Evolutionary conservation across 2,329 filamentous ascomycete species (phyloP), one percentile per base, ranked within the genome.

Genomic region (Thielaviopsis ethacetica): DNA sequence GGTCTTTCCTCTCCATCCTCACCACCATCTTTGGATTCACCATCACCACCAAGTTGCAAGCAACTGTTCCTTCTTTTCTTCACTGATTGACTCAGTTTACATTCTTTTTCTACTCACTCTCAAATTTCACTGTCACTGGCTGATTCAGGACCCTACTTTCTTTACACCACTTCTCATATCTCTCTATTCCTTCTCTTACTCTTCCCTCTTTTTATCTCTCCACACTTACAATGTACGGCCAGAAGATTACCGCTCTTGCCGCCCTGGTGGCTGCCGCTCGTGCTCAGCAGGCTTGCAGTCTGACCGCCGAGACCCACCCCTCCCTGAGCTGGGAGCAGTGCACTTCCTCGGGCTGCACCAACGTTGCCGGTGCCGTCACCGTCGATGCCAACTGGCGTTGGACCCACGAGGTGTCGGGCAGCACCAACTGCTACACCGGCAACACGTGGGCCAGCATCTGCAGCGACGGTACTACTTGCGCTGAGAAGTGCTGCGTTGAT

Each of bases 321-420:
- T 63, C 70, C 41, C 66, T 78, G 64, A 71, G 68, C 59, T 75
- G 73, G 70, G 66, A 73, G 63, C 68, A 70, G 62, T 78, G 75
- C 65, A 71, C 73, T 22, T 65, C 65, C 13, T 71, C 72, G 50
- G 69, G 68, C 50, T 77, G 75, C 66, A 69, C 68, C 3, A 66
- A 66, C 21, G 69, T 75, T 61, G 66, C 67, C 56, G 73, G 71
- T 47, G 71, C 71, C 54, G 69, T 79, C 51, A 73, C 76, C 50
- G 67, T 79, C 63, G 76, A 79, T 63, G 63, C 75, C 62, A 79
- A 78, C 69, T 80, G 76, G 76, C 75, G 77, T 59, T 80, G 77
- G 77, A 67, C 77, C 34, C 76, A 79, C 67, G 64, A 66, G 21
- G 67, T 67, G 34, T 64, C 63, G 22, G 69, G 68, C 55, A 69